phyloP scores from a whole-genome alignment of 2,329 filamentous ascomycete species.

The Cladosporium halotolerans region DNA sequence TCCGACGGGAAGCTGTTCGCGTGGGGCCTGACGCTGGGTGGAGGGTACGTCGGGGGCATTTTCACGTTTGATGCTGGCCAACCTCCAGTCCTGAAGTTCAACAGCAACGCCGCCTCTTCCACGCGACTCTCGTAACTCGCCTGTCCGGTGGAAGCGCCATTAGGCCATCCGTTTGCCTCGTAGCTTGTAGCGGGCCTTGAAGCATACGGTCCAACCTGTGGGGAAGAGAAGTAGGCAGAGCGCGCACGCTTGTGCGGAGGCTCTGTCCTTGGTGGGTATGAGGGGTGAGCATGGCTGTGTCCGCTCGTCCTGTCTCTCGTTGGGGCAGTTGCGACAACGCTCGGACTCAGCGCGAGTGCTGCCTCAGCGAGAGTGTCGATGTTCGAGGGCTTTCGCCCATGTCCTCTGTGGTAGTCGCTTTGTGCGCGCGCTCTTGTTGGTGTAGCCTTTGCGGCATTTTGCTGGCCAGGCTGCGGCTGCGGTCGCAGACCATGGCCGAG shows the following conservation, averaged over 20 bases:
- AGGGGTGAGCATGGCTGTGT: conserved; percentile 16
- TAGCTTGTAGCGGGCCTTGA: conserved; percentile 45
- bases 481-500: background rate
- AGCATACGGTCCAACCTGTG: conserved; percentile 33
- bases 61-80: conserved; percentile 15
- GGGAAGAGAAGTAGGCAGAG: conserved; percentile 50
- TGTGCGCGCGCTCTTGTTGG: conserved; percentile 6
- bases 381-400: conserved; percentile 29
- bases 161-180: conserved; percentile 18
- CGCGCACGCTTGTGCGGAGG: conserved; percentile 55
- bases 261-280: conserved; percentile 32
- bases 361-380: conserved; percentile 41
- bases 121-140: conserved; percentile 31
- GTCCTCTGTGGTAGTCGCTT: conserved; percentile 16
- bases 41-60: conserved; percentile 2
- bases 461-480: conserved; percentile 5
- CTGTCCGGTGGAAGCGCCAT: conserved; percentile 17
- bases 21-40: conserved; percentile 21
- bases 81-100: conserved; percentile 36
- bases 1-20: conserved; percentile 29
- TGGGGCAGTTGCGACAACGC: background rate
- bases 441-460: background rate
- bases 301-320: background rate
- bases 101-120: conserved; percentile 41
- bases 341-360: conserved; percentile 34